Base-by-base conservation (phyloP, 2,329 filamentous ascomycete genomes). In the Fusarium sp. region DNA sequence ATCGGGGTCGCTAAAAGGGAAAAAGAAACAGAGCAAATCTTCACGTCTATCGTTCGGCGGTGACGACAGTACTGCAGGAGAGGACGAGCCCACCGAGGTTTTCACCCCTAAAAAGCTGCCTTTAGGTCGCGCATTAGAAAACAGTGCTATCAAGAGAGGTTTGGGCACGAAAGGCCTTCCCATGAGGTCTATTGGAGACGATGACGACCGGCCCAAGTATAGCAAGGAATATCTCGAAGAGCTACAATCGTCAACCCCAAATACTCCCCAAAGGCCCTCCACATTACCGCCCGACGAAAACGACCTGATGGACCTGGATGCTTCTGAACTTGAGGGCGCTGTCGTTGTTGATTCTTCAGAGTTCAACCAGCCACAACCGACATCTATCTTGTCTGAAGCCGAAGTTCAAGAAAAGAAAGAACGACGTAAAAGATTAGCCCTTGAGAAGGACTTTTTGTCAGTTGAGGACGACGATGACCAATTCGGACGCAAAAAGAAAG, bases 321-420 rank as follows among this genome's bases (percentile, higher is more conserved):
- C 82, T 1, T 85, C 84, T 0, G 88, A 90, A 67, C 80, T 90
- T 0, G 88, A 90, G 36, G 88, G 88, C 4, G 88, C 88, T 18
- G 76, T 88, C 54, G 85, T 94, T 20, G 90, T 93, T 25, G 82
- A 89, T 13, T 85, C 54, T 66, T 77, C 37, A 67, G 76, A 73
- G 71, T 71, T 33, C 60, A 47, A 68, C 42, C 69, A 50, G 77
- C 80, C 31, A 73, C 74, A 69, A 6, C 71, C 64, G 21, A 83
- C 83, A 4, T 67, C 82, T 8, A 94, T 97, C 66, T 89, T 95
- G 5, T 94, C 91, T 3, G 91, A 94, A 63, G 88, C 91, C 4
- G 92, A 97, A 75, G 97, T 98, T 49, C 87, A 87, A 27, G 94
- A 97, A 79, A 96, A 94, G 82, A 98, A 97, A 78, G 92, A 93